These are phyloP conservation scores for Backusella tuberculispora DNA, from an alignment of 192 early-diverging fungal genomes.

Conservation along the genomic window DNA sequence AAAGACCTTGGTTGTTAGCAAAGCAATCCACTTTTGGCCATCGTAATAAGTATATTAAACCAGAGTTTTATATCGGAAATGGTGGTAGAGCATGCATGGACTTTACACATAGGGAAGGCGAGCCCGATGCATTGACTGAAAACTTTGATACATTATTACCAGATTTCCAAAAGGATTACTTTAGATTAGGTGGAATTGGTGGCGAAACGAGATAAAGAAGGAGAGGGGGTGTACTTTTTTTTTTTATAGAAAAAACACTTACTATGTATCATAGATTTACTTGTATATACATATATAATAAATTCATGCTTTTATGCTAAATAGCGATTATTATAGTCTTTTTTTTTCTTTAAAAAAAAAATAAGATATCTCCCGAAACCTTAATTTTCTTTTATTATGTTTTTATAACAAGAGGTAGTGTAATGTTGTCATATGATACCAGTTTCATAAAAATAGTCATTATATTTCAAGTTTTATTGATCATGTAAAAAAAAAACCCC, in stretches of 20 bases:
- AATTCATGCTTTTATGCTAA: no score
- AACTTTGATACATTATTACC: slow-evolving; percentile 28
- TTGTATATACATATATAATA: not conserved
- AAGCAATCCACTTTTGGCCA: slow-evolving; percentile 29
- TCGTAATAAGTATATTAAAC: slow-evolving; percentile 31
- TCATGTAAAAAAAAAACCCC: no score
- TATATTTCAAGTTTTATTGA: no score
- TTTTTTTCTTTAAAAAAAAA: no score
- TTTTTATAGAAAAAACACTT: not conserved
- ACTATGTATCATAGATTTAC: not conserved
- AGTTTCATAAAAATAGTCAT: no score
- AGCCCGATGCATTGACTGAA: slow-evolving; percentile 24
- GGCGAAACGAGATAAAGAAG: not conserved
- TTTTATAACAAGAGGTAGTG: no score
- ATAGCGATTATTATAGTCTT: no score
- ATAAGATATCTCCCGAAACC: no score
- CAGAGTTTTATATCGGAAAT: slow-evolving; percentile 32
- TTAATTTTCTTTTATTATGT: no score
- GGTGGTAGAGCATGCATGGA: slow-evolving; percentile 38
- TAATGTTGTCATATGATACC: no score
- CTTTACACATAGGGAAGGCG: slow-evolving; percentile 29
- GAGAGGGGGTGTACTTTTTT: no score
- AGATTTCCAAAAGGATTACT: slow-evolving; percentile 36
- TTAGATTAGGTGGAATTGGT: slow-evolving; percentile 38
- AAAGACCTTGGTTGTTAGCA: slow-evolving; percentile 21